Base-by-base conservation (phyloP, 768 basidiomycete genomes). In the Hypholoma fasciculare region DNA sequence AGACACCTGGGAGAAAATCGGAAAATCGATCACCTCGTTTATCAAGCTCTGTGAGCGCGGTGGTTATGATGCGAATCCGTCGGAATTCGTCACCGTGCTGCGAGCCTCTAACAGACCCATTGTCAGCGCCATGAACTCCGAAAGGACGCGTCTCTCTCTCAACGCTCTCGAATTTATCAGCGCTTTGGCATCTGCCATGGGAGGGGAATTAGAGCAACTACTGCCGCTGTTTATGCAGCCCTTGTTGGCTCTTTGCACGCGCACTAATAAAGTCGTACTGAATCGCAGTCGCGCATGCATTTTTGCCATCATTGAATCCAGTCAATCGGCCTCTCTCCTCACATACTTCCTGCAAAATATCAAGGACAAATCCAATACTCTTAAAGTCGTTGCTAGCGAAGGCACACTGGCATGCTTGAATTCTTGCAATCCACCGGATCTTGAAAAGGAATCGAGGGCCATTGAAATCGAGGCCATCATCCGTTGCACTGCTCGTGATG, bases 201-300 rank as follows among this genome's bases (percentile, higher is more conserved):
- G 82, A 17, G 63, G 72, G 6, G 76, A 78, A 7, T 94, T 93
- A 65, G 89, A 89, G 40, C 80, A 84, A 2, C 76, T 94, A 19
- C 71, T 92, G 7, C 70, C 82, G n/a, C 67, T 86, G 12, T 87
- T 89, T 65, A 63, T 94, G 43, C 92, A 92, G 0, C 72, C 84
- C 7, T 75, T 95, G 17, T 75, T 95, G 12, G 72, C 74, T 1
- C 73, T 92, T 20, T 91, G 89, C 61, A 78, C 83, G 16, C 84
- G 90, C 19, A 80, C 92, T 17, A 94, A 89, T 78, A 94, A 92
- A 70, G 83, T 94, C 48, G 83, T 90, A 65, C 73, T 86, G 63
- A 80, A 77, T 43, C 87, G 91, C 34, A 87, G 89, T 1, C 82
- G 79, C 59, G 67, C 78, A 0, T 85, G 84, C 63, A 80, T 93